phyloP scores from a whole-genome alignment of 176 grass and related monocot species.

The Aegilops bicornis region DNA sequence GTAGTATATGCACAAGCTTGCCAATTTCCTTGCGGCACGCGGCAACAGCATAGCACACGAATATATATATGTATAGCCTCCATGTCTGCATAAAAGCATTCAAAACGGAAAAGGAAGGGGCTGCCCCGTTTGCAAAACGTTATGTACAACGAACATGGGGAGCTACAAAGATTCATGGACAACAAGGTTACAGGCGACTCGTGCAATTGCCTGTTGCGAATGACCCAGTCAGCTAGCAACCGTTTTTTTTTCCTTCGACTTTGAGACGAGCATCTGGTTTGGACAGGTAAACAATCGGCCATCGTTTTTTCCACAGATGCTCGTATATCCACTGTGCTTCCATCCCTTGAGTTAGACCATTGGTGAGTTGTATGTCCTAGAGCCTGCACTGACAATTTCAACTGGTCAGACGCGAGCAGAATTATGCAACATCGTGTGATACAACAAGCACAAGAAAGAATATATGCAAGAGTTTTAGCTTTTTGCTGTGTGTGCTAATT shows the following conservation, averaged over 20 bases:
- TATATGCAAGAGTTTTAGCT: not conserved
- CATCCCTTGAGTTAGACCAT: conserved; percentile 32
- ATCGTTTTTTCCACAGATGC: conserved; percentile 9
- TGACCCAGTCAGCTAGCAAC: conserved; percentile 12
- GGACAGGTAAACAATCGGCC: conserved; percentile 17
- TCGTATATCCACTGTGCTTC: conserved; percentile 32
- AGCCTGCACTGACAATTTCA: conserved; percentile 22
- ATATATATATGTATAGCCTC: not conserved
- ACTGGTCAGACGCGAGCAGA: not conserved
- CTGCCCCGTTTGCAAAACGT: conserved; percentile 36
- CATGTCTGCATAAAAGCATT: not conserved
- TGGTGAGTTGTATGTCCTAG: not conserved
- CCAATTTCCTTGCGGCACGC: not conserved
- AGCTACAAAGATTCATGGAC: not conserved
- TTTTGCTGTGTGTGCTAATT: not conserved
- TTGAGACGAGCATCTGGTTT: not conserved
- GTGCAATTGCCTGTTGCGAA: not conserved
- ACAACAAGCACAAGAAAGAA: not conserved
- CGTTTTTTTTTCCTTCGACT: not conserved
- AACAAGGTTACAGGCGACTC: conserved; percentile 9
- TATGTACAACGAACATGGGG: conserved; percentile 45
- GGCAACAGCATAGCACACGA: not conserved
- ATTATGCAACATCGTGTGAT: not conserved
- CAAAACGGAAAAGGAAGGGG: not conserved
- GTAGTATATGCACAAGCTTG: too few species aligned